Evolutionary conservation across 345 rosid species (phyloP), one percentile per base, ranked within the genome.

Genomic region (Crucihimalaya himalaica): DNA sequence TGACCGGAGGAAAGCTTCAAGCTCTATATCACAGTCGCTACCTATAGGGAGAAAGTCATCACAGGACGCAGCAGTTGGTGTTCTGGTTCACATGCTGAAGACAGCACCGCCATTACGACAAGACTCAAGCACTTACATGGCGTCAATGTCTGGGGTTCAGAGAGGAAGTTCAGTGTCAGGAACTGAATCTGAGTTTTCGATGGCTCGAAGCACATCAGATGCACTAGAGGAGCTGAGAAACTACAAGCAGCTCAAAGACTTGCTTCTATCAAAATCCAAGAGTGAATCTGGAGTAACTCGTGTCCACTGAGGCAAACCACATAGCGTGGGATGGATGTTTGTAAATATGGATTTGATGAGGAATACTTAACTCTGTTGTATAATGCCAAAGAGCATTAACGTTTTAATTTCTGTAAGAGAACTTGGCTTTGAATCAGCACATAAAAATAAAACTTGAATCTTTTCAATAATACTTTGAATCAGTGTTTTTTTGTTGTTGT

Each of bases 41-140:
- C 70, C 85, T 19, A 25, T 77, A 72, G 90, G 87, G 27, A 78
- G 74, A 74, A 85, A 83, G 79, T 93, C 98, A 10, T 93, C 98
- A 10, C 97, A 85, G 72, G 90, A 84, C 66, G 98, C 97, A 42
- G 97, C 97, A 23, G 93, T 93, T n/a, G 98, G 97, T 45, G 77
- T 86, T 50, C 87, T 93, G 29, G 97, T 93, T 78, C 92, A 83
- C 69, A 78, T 88, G 93, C 84, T 93, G 63, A 81, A 90, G 74
- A 84, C 85, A 21, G 98, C 98, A 46, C 88, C 91, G 6, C 92
- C 96, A 25, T 81, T 93, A 78, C 80, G 85, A 18, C 93, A 86
- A 80, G 96, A 93, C 76, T 54, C 90, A 2, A 87, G 92, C 76
- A 84, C 85, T 59, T 86, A 81, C 83, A 85, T 85, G 29, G 73